Conservation (phyloP, 108 stramenopile genomes). For the Seminavis robusta region DNA sequence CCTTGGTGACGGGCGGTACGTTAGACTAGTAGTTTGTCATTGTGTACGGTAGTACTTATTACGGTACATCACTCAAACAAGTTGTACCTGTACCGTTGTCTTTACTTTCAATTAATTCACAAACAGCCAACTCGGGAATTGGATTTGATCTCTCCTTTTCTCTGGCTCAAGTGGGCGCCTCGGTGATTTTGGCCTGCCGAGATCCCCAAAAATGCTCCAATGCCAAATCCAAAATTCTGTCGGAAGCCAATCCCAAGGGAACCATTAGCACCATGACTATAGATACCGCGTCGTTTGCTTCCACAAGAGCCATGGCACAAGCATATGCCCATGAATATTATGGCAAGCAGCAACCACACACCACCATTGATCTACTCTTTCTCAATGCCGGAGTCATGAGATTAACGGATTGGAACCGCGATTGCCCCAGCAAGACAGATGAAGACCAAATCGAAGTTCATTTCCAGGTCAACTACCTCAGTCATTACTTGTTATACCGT, state of each 20-base stretch:
- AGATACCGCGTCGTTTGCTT: constrained; percentile 40
- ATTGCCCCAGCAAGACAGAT: not conserved
- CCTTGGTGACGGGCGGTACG: constrained; percentile 56
- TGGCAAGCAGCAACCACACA: too few relatives aligned
- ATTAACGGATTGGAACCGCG: not conserved
- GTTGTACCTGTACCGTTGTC: too few relatives aligned
- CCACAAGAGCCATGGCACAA: constrained; percentile 29
- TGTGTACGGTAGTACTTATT: too few relatives aligned
- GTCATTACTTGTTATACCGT: constrained; percentile 53
- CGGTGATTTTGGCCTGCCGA: constrained; percentile 47
- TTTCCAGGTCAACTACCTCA: constrained; percentile 49
- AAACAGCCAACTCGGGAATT: constrained; percentile 56
- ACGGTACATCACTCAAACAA: too few relatives aligned
- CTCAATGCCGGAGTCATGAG: constrained; percentile 48
- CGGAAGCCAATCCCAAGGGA: constrained; percentile 11
- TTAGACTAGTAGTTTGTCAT: too few relatives aligned
- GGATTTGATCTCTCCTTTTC: constrained; percentile 35
- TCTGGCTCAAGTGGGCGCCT: constrained; percentile 32
- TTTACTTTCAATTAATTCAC: too few relatives aligned
- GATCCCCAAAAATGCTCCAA: constrained; percentile 30
- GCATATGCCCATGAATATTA: constrained; percentile 12
- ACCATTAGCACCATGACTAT: constrained; percentile 24
- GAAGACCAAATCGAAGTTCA: constrained; percentile 44
- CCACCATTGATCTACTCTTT: constrained; percentile 53
- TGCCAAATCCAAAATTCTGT: constrained; percentile 26